phyloP scores from a whole-genome alignment of 192 early-diverging fungal genomes.

The Lunasporangiospora selenospora region DNA sequence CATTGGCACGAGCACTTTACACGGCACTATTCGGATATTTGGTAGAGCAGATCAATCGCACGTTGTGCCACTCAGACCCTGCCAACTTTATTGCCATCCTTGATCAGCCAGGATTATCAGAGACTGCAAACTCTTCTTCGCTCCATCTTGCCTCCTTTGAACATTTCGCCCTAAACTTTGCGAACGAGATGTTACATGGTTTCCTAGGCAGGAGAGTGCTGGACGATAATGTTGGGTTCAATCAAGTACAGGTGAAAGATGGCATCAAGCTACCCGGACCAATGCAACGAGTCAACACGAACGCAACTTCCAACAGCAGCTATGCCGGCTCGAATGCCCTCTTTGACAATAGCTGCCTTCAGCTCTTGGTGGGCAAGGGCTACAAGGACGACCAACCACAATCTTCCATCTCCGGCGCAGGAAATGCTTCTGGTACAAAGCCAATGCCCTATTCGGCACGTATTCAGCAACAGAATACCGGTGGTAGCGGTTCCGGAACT shows the following conservation, averaged over 20 bases:
- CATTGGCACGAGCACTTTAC: slow-evolving; percentile 85
- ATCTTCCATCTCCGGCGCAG: not conserved
- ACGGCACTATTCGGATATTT: slow-evolving; percentile 88
- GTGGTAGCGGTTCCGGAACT: slow-evolving; percentile 6
- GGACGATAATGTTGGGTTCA: slow-evolving; percentile 54
- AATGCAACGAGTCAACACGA: slow-evolving; percentile 25
- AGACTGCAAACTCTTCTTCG: slow-evolving; percentile 50
- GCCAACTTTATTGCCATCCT: slow-evolving; percentile 87
- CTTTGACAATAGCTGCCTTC: slow-evolving; percentile 60
- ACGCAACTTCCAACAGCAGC: not conserved
- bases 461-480: slow-evolving; percentile 14
- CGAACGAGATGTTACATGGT: slow-evolving; percentile 73
- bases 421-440: not conserved
- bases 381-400: slow-evolving; percentile 38
- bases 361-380: slow-evolving; percentile 61
- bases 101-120: slow-evolving; percentile 80
- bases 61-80: slow-evolving; percentile 74
- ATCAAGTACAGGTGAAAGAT: slow-evolving; percentile 55
- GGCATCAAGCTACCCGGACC: slow-evolving; percentile 64
- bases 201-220: slow-evolving; percentile 64
- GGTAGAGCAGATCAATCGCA: slow-evolving; percentile 90
- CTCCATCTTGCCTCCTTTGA: slow-evolving; percentile 60
- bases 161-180: slow-evolving; percentile 72
- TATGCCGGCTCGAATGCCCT: slow-evolving; percentile 15
- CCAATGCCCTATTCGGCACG: slow-evolving; percentile 5